Conservation (phyloP, 257 asterid species). For the Solanum sejunctum region DNA sequence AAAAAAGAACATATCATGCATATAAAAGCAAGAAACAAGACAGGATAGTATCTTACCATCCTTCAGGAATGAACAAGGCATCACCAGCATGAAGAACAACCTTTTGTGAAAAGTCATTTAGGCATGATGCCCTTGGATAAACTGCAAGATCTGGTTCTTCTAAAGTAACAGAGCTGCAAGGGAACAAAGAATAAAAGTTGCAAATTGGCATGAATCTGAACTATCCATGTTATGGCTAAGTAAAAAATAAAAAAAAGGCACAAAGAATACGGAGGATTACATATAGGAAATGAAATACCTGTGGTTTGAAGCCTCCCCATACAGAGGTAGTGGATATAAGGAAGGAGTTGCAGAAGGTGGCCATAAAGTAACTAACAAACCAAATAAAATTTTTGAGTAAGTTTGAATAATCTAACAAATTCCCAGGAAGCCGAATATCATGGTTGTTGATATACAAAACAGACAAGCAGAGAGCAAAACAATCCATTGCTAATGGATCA, state of each 20-base stretch:
- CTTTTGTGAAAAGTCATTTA: conserved; percentile 52
- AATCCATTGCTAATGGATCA: not conserved
- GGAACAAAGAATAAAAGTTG: conserved; percentile 1
- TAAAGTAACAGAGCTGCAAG: conserved; percentile 56
- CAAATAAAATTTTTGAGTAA: not conserved
- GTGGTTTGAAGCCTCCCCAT: conserved; percentile 97
- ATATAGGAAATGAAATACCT: conserved; percentile 33
- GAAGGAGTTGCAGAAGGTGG: conserved; percentile 82
- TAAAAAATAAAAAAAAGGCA: not conserved
- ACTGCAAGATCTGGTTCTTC: conserved; percentile 41
- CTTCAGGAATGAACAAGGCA: conserved; percentile 93
- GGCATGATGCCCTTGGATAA: conserved; percentile 59
- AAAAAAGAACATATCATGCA: not conserved
- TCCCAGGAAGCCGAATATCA: not conserved
- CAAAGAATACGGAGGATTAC: not conserved
- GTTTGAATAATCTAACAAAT: not conserved
- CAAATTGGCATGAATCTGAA: not conserved
- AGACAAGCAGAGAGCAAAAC: not conserved
- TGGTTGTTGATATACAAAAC: not conserved
- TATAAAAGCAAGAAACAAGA: not conserved
- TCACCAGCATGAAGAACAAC: conserved; percentile 87
- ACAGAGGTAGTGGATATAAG: conserved; percentile 72
- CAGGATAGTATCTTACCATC: conserved; percentile 49
- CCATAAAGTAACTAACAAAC: conserved; percentile 68
- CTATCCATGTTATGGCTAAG: not conserved